Evolutionary conservation across 176 grass and related monocot genomes (phyloP).

Genomic region (Aegilops bicornis): DNA sequence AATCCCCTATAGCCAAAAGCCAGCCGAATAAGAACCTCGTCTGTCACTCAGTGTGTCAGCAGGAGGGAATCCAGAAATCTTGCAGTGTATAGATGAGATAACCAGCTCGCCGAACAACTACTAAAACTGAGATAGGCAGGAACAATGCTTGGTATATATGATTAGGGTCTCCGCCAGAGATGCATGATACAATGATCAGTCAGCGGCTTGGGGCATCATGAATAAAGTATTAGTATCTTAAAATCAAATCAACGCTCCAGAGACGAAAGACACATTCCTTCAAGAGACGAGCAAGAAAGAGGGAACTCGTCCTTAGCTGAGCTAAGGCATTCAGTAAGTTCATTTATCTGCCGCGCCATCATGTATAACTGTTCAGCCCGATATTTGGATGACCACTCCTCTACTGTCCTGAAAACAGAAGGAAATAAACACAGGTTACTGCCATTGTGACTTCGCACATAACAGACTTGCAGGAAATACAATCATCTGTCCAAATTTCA

Average conservation of each 20-base stretch:
- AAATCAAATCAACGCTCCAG: slow-evolving; percentile 40
- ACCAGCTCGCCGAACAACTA: neutral
- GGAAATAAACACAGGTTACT: neutral
- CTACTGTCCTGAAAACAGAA: slow-evolving; percentile 53
- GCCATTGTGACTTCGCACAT: neutral
- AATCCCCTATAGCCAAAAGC: neutral
- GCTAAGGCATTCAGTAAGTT: slow-evolving; percentile 51
- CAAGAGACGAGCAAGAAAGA: slow-evolving; percentile 67
- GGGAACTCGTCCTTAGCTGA: slow-evolving; percentile 57
- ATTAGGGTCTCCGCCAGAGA: neutral
- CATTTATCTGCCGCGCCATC: slow-evolving; percentile 63
- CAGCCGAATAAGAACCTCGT: neutral
- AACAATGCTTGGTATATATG: neutral
- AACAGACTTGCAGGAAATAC: too few relatives aligned
- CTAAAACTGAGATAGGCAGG: neutral
- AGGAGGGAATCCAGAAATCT: neutral
- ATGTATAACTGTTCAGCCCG: slow-evolving; percentile 85
- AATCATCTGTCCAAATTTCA: too few relatives aligned
- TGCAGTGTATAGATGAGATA: slow-evolving; percentile 10
- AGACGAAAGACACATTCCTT: slow-evolving; percentile 77
- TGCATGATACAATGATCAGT: neutral
- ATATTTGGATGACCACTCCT: slow-evolving; percentile 82
- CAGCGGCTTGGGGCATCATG: neutral
- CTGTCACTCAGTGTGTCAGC: neutral
- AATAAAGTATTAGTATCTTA: neutral